Evolutionary conservation across 2,329 filamentous ascomycete species (phyloP).

Genomic region (Colletotrichum tropicale): DNA sequence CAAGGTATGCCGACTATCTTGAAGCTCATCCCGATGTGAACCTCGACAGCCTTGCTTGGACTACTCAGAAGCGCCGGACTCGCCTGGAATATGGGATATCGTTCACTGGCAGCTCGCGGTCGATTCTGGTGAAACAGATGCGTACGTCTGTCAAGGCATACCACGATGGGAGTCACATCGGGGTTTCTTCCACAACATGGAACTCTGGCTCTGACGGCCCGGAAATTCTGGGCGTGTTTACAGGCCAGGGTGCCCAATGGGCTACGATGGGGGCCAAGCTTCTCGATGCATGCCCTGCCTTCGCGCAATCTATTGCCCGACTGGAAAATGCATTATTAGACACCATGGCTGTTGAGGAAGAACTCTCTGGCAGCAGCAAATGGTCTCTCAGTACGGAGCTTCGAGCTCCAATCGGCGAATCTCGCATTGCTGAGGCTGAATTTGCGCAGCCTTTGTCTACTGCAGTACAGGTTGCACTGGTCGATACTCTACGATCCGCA

Average conservation of each 20-base stretch:
- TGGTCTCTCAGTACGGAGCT: background rate
- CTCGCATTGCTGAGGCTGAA: conserved; percentile 19
- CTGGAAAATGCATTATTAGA: conserved; percentile 11
- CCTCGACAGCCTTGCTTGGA: conserved; percentile 19
- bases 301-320: background rate
- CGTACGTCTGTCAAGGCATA: conserved; percentile 11
- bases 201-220: background rate
- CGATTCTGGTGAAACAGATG: background rate
- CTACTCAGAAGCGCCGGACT: conserved; percentile 17
- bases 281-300: background rate
- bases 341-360: background rate
- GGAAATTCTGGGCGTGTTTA: conserved; percentile 21
- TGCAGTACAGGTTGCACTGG: conserved; percentile 36
- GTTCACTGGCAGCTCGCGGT: conserved; percentile 21
- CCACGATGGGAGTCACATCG: conserved; percentile 9
- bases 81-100: background rate
- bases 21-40: background rate
- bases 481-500: conserved; percentile 27
- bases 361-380: background rate
- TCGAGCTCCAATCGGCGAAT: background rate
- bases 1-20: background rate
- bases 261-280: conserved; percentile 22
- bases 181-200: background rate
- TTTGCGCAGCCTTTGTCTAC: conserved; percentile 43
- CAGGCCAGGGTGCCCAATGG: conserved; percentile 30